A percentile compares a stretch with the other conserved stretches of the same genome.
Conservation (phyloP, 1,284 basidiomycete genomes). For the Coniferiporia weirii region DNA sequence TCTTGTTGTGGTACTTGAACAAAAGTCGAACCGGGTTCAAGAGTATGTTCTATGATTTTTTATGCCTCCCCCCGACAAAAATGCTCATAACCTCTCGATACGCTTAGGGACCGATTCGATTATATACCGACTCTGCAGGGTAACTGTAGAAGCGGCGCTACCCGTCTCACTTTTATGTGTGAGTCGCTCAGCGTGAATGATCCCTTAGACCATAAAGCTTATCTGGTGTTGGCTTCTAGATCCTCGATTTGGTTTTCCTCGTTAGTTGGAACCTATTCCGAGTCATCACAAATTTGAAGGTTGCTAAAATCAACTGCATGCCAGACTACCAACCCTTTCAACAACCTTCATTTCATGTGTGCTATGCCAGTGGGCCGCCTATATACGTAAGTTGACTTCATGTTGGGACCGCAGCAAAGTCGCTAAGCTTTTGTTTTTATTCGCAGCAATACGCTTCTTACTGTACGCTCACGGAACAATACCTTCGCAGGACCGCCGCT, state of each 20-base stretch:
- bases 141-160: constrained; percentile 13
- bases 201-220: background rate
- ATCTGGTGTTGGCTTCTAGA: background rate
- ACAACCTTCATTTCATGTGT: constrained; percentile 16
- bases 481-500: background rate
- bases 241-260: constrained; percentile 14
- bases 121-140: constrained; percentile 11
- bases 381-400: constrained; percentile 8
- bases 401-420: too few species aligned
- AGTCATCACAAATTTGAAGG: background rate
- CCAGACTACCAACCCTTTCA: constrained; percentile 5
- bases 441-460: constrained; percentile 12
- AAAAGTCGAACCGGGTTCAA: constrained; percentile 16
- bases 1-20: constrained; percentile 12
- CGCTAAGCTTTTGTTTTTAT: background rate
- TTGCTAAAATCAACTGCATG: background rate
- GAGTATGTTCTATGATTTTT: background rate
- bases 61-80: background rate
- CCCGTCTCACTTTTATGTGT: constrained; percentile 11
- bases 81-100: background rate
- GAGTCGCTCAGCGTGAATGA: background rate
- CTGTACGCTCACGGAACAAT: constrained; percentile 2
- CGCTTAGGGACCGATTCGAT: constrained; percentile 13
- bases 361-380: constrained; percentile 14
- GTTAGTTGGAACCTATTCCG: background rate